A percentile compares a stretch with the other conserved stretches of the same genome.
Conservation (phyloP, 2,329 filamentous ascomycete genomes). For the Ilyonectria mors-panacis region DNA sequence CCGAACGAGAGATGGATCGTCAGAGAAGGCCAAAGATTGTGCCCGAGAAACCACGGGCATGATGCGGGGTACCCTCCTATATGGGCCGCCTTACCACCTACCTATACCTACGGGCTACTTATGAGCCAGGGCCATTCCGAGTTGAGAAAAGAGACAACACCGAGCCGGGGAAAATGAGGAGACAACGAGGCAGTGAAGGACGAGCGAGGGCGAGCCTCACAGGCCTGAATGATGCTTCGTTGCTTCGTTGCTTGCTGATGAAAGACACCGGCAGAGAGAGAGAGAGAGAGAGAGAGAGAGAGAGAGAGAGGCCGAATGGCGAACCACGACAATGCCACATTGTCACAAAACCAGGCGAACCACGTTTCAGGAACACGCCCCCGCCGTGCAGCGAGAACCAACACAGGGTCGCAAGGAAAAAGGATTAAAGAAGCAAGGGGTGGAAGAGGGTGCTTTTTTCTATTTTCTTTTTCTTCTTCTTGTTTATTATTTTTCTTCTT, state of each 20-base stretch:
- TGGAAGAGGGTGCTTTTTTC: not conserved
- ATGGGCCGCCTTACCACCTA: too few relatives aligned
- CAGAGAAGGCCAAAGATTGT: conserved; percentile 29
- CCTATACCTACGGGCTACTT: not conserved
- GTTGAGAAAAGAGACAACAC: conserved; percentile 31
- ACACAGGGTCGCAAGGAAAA: not conserved
- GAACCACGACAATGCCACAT: not conserved
- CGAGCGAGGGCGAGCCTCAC: not conserved
- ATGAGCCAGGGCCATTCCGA: conserved; percentile 5
- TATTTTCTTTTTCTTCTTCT: not conserved
- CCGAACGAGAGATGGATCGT: conserved; percentile 20
- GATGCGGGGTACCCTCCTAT: conserved; percentile 30
- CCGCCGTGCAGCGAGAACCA: not conserved
- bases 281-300: not conserved
- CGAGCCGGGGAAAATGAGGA: conserved; percentile 10
- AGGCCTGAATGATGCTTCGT: too few relatives aligned
- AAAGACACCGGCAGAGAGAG: not conserved
- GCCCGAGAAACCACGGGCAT: conserved; percentile 17
- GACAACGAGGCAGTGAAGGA: conserved; percentile 8
- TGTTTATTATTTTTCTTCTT: not conserved
- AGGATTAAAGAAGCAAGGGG: not conserved
- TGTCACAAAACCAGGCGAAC: not conserved
- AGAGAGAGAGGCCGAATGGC: not conserved
- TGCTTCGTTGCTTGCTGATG: not conserved
- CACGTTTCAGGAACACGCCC: not conserved